Evolutionary conservation across 768 basidiomycete species (phyloP), one percentile per base, ranked within the genome.

Genomic region (Amanita muscaria): DNA sequence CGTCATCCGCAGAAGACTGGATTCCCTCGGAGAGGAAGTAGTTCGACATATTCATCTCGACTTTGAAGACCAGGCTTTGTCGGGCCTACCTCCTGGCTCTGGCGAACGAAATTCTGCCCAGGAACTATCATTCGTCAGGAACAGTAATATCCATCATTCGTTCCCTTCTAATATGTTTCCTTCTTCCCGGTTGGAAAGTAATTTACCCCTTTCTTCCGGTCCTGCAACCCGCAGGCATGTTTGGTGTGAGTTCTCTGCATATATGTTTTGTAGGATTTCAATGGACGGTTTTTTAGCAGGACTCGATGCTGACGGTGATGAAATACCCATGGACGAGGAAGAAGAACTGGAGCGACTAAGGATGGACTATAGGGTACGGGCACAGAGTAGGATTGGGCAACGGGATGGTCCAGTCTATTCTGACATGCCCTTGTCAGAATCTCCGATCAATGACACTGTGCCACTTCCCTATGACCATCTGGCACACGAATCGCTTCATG

Each of bases 251-350:
- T 16, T 15, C 34, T 6, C 27, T 12, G 27, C 12, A 19, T 19
- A 57, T 14, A 16, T 18, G 40, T 27, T 19, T 44, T 46, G 37
- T 23, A 19, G 34, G 18, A 22, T 21, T 46, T 29, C 27, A 50
- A 21, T 51, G 12, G 29, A 49, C 19, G 19, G 15, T 27, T 16
- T 24, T 23, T 16, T 37, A 73, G 73, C 70, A 27, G 69, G 72
- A 29, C 66, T 76, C 37, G 72, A 76, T 57, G 53, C 69, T 2
- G 77, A 83, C 53, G 81, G 82, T 1, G 74, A 83, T 48, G 79
- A 81, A 55, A 72, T 82, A 45, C 65, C 77, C 2, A 69, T 72
- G 0, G 77, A 77, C 15, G 78, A 79, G 52, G 80, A 83, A 48
- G 73, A 75, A 49, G 73, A 76, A 41, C 64, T 79, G 14, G 78